phyloP scores from a whole-genome alignment of 2,329 filamentous ascomycete species.

The Bimuria novae-zelandiae region DNA sequence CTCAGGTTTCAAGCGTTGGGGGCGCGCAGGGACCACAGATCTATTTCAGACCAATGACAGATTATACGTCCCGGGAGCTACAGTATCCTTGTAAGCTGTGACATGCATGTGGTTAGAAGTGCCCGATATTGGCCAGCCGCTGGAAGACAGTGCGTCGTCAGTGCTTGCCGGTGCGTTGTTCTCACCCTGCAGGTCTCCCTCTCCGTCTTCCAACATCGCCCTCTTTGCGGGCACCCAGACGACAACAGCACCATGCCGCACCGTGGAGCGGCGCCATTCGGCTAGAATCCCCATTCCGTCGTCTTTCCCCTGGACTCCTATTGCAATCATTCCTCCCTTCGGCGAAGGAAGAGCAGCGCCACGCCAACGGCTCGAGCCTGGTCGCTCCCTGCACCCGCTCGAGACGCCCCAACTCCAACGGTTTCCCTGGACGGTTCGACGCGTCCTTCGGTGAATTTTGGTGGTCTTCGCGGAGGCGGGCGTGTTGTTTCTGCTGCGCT shows the following conservation, averaged over 20 bases:
- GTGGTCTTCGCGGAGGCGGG: background rate
- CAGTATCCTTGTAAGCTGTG: too few species aligned
- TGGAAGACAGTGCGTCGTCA: constrained; percentile 12
- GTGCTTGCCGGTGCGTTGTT: constrained; percentile 18
- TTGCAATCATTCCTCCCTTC: constrained; percentile 6
- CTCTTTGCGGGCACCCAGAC: constrained; percentile 21
- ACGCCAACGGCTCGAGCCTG: constrained; percentile 35
- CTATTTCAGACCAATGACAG: constrained; percentile 22
- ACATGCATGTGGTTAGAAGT: constrained; percentile 9
- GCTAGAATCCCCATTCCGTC: constrained; percentile 17
- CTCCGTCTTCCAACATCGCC: constrained; percentile 26
- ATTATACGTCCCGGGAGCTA: too few species aligned
- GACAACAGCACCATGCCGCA: constrained; percentile 31
- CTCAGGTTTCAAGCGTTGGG: constrained; percentile 20
- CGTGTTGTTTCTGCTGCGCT: background rate
- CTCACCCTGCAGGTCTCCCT: constrained; percentile 35
- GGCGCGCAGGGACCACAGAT: constrained; percentile 10
- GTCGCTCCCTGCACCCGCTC: too few species aligned
- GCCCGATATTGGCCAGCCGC: constrained; percentile 22
- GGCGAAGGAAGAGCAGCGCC: too few species aligned
- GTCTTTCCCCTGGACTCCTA: background rate
- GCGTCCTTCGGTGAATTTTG: background rate
- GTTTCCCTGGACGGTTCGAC: constrained; percentile 17
- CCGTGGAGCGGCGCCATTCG: constrained; percentile 21
- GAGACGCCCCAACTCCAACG: background rate